phyloP scores from a whole-genome alignment of 2,329 filamentous ascomycete species.

The Pyrenophora graminea region DNA sequence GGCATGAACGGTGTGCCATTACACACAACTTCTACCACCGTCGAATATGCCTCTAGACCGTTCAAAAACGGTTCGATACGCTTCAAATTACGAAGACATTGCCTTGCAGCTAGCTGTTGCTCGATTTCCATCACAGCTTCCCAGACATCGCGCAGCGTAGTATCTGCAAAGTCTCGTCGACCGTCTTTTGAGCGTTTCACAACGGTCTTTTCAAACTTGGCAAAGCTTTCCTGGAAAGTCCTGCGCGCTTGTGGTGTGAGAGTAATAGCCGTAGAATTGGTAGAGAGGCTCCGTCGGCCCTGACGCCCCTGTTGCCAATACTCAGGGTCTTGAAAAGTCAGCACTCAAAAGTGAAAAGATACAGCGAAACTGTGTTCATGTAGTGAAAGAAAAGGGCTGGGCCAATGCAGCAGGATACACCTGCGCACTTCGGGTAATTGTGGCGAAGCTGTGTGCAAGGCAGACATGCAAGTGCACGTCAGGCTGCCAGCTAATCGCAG shows the following conservation, averaged over 20 bases:
- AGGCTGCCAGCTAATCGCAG: no score
- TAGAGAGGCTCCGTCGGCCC: no score
- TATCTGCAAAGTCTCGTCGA: conserved; percentile 15
- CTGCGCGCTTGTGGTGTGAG: conserved; percentile 3
- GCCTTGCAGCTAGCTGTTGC: conserved; percentile 43
- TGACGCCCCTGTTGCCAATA: no score
- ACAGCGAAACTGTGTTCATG: no score
- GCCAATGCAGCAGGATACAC: no score
- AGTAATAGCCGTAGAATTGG: no score
- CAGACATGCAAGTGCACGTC: no score
- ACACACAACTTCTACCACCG: conserved; percentile 49
- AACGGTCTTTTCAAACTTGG: conserved; percentile 16
- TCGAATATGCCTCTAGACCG: conserved; percentile 42
- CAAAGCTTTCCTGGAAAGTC: conserved; percentile 16
- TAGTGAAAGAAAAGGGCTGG: no score
- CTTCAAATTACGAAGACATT: conserved; percentile 49
- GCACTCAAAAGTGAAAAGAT: no score
- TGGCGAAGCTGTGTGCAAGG: no score
- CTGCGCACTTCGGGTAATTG: no score
- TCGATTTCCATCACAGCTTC: conserved; percentile 42
- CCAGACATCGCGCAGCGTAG: conserved; percentile 46
- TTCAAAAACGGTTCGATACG: conserved; percentile 50
- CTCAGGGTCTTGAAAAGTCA: no score
- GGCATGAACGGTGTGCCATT: conserved; percentile 53
- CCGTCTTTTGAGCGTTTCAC: conserved; percentile 3